A percentile compares a stretch with the other conserved stretches of the same genome.
Conservation (phyloP, 306 rosid genomes). For the Corylus heterophylla region DNA sequence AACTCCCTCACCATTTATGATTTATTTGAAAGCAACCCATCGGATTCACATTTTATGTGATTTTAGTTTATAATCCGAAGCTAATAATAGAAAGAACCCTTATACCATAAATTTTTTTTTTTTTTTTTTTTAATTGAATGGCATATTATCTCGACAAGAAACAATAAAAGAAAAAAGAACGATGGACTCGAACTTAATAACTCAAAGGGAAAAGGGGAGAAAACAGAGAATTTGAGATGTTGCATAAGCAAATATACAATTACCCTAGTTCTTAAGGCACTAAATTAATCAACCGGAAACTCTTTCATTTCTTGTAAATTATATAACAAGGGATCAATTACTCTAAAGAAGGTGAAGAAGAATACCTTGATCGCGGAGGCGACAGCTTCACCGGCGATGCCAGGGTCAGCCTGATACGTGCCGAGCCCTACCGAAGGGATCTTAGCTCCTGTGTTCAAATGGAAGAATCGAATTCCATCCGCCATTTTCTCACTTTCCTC, state of each 20-base stretch:
- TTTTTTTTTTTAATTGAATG: not conserved
- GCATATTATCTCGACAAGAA: not conserved
- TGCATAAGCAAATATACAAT: not conserved
- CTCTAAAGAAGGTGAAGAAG: not conserved
- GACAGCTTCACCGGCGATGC: slow-evolving; percentile 41
- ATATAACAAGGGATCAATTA: not conserved
- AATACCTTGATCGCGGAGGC: slow-evolving; percentile 53
- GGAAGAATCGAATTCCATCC: slow-evolving; percentile 23
- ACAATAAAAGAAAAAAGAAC: not conserved
- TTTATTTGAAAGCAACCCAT: not conserved
- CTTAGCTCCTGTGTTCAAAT: slow-evolving; percentile 53
- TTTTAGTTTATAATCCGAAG: not conserved
- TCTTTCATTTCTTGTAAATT: not conserved
- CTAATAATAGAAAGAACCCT: not conserved
- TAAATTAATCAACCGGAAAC: too few species aligned
- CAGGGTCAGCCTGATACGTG: slow-evolving; percentile 48
- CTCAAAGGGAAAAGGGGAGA: not conserved
- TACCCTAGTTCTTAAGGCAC: not conserved
- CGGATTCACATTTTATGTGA: not conserved
- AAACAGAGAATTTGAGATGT: not conserved
- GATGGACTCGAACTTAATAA: not conserved
- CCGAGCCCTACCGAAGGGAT: slow-evolving; percentile 65
- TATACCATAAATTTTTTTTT: not conserved
- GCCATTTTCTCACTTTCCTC: slow-evolving; percentile 23
- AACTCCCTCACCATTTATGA: too few species aligned